Base-by-base conservation (phyloP, 2,329 filamentous ascomycete species). In the Ceratocystis huliohia region DNA sequence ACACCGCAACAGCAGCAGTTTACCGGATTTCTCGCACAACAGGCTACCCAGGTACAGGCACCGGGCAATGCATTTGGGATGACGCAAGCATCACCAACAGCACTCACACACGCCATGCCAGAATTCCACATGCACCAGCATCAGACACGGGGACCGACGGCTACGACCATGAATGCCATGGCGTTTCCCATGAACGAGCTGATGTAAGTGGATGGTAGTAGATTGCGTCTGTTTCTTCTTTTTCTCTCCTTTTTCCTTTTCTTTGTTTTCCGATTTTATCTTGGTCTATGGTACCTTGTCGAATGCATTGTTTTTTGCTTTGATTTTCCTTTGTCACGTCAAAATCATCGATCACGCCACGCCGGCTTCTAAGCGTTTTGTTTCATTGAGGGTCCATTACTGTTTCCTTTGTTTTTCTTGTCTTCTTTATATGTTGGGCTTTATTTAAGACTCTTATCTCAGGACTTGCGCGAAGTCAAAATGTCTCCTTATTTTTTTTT, bases 161-260 rank as follows among this genome's bases (percentile, higher is more conserved):
- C 53, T 7, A 48, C 57, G 17, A 20, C 22, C 17, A 61, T 65
- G 53, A 48, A 61, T 15, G 33, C 41, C 7, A 61, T 67, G 30
- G 45, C 48, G 45, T 67, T 67, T 56, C 45, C 66, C 6, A 37
- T 67, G 28, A 67, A 57, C 15, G 53, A 57, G 53, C 25, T 57
- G 25, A 57, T 57, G 53, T 57, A 56, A 25, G 13, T 2, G 45
- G 5, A 7, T n/a, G 2, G 8, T 5, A 4, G 50, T 10, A 17
- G 25, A 30, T 30, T 56, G 22, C 13, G 5, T 1, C 7, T 56
- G 20, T 56, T 56, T 56, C 3, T 15, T 5, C 4, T 2, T 30
- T 10, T 6, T n/a, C 2, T 30, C 4, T 15, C 2, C 5, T 30
- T 56, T 22, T 22, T 48, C 6, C n/a, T 20, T 48, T 48, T n/a